Evolutionary conservation across 73 alveolate genomes (phyloP).

Genomic region (Uronychia setigera): DNA sequence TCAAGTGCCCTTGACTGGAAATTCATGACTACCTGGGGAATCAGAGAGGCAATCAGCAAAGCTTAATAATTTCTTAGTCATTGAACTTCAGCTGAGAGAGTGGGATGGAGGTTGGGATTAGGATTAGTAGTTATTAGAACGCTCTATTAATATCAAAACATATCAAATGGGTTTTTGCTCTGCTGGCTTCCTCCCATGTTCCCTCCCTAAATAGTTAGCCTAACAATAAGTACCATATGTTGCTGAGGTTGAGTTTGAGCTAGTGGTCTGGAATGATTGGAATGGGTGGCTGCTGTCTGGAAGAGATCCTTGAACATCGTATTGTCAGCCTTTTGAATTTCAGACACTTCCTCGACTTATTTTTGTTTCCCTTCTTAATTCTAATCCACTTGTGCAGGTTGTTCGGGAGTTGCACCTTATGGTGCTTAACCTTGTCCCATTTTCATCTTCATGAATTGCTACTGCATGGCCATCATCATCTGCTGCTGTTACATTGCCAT

Average conservation of each 20-base stretch:
- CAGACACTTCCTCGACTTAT: background rate
- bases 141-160: background rate
- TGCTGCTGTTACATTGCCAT: background rate
- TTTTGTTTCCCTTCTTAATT: background rate
- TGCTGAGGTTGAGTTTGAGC: background rate
- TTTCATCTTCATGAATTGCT: background rate
- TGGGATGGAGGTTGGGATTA: no score
- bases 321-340: background rate
- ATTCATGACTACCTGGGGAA: background rate
- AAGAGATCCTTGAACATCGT: background rate
- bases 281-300: background rate
- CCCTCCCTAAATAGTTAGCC: no score
- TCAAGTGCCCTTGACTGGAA: background rate
- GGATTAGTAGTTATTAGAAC: no score
- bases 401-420: background rate
- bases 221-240: no score
- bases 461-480: background rate
- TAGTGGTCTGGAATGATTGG: background rate
- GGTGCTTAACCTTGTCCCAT: background rate
- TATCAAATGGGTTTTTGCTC: background rate
- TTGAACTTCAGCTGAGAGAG: no score
- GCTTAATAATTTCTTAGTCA: background rate
- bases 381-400: no score
- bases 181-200: background rate
- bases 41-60: background rate